phyloP scores from a whole-genome alignment of 352 stramenopile species.

The Chrysophaeum taylorii region DNA sequence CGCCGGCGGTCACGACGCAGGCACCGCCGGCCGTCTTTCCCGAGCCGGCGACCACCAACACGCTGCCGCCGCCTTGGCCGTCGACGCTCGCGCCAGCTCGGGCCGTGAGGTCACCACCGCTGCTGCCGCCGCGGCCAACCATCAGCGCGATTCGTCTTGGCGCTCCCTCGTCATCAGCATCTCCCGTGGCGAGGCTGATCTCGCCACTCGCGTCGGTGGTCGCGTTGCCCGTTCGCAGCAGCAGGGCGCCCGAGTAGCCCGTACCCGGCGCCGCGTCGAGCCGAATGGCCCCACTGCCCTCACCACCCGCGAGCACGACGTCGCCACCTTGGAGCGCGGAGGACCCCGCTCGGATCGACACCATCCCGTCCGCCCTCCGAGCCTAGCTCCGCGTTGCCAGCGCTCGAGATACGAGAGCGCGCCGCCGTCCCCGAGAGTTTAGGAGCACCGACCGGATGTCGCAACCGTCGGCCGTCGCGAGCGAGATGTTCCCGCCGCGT shows the following conservation, averaged over 20 bases:
- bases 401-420: not conserved
- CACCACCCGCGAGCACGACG: too few relatives aligned
- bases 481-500: not conserved
- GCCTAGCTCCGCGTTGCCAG: not conserved
- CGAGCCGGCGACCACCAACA: constrained; percentile 47
- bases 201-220: too few relatives aligned
- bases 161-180: not conserved
- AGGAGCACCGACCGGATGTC: not conserved
- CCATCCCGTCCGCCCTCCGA: not conserved
- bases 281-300: constrained; percentile 4
- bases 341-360: not conserved
- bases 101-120: too few relatives aligned
- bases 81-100: too few relatives aligned
- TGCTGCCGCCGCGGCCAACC: not conserved
- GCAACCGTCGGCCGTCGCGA: constrained; percentile 3
- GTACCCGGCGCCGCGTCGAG: not conserved
- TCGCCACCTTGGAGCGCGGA: constrained; percentile 3
- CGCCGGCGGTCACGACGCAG: constrained; percentile 36
- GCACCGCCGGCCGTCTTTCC: constrained; percentile 34
- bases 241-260: too few relatives aligned
- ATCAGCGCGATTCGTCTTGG: not conserved
- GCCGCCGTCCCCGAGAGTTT: not conserved
- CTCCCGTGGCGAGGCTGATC: not conserved
- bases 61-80: constrained; percentile 51
- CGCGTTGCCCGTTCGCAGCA: too few relatives aligned